Conservation (phyloP, 495 filamentous ascomycete genomes). For the Aspergillus affinis region DNA sequence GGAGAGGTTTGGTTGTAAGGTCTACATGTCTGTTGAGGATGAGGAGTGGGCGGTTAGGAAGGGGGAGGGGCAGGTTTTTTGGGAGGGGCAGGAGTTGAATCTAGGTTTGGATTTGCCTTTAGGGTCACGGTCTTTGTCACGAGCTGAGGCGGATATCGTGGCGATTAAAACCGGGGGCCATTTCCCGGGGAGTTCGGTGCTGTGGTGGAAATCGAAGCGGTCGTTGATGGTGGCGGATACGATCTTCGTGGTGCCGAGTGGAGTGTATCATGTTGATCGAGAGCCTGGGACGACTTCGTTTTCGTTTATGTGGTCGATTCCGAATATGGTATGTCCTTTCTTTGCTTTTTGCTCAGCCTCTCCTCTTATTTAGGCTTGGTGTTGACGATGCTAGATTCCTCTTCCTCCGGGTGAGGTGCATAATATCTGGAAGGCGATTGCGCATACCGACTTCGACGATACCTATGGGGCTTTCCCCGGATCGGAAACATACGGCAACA, state of each 20-base stretch:
- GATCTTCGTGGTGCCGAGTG: conserved; percentile 65
- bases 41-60: conserved; percentile 54
- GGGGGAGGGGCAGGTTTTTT: conserved; percentile 22
- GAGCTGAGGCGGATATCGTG: conserved; percentile 44
- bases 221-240: conserved; percentile 71
- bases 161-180: conserved; percentile 71
- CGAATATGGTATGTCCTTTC: conserved; percentile 59
- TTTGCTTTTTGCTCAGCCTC: not conserved
- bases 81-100: conserved; percentile 11
- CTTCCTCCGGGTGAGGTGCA: conserved; percentile 42
- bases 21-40: conserved; percentile 64
- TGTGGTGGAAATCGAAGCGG: conserved; percentile 49
- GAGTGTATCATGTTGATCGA: conserved; percentile 51
- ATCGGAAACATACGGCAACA: conserved; percentile 53
- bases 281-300: conserved; percentile 59
- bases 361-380: not conserved
- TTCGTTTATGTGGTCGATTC: conserved; percentile 76
- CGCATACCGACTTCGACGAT: conserved; percentile 55
- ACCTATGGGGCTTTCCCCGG: conserved; percentile 66
- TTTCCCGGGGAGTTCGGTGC: conserved; percentile 67
- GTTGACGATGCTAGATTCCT: conserved; percentile 49
- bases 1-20: conserved; percentile 57
- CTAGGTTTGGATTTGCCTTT: no score
- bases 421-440: conserved; percentile 47
- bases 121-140: no score